Evolutionary conservation across 2,329 filamentous ascomycete genomes (phyloP).

Genomic region (Bipolaris sorokiniana): DNA sequence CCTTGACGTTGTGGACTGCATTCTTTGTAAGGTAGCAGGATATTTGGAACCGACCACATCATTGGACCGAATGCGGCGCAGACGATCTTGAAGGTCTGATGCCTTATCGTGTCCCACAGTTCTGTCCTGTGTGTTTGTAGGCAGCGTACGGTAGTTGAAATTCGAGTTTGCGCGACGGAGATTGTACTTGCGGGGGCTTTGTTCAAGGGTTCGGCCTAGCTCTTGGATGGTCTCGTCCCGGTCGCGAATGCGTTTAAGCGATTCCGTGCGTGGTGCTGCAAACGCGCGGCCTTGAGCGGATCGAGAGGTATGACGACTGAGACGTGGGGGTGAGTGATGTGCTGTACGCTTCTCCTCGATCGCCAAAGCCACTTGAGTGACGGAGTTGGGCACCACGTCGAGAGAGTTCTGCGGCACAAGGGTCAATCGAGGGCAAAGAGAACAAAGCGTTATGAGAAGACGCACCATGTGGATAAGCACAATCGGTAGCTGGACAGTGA

Average conservation of each 20-base stretch:
- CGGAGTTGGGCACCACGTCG: conserved; percentile 62
- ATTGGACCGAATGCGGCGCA: conserved; percentile 42
- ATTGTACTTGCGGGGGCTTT: conserved; percentile 53
- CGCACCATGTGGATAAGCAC: conserved; percentile 61
- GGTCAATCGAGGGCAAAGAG: not conserved
- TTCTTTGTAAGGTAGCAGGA: conserved; percentile 21
- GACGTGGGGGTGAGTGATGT: conserved; percentile 34
- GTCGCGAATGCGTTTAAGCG: conserved; percentile 54
- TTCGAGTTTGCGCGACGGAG: conserved; percentile 33
- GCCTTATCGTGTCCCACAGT: conserved; percentile 39
- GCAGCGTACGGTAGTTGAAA: conserved; percentile 44
- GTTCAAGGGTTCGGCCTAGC: conserved; percentile 50
- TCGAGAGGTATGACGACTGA: conserved; percentile 46
- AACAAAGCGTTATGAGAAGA: not conserved
- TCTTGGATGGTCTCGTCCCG: conserved; percentile 52
- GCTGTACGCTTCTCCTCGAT: conserved; percentile 58
- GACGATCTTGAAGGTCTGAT: conserved; percentile 36
- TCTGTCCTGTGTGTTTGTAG: conserved; percentile 44
- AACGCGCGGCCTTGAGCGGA: conserved; percentile 60
- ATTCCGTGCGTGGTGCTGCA: conserved; percentile 58
- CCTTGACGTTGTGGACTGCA: conserved; percentile 31
- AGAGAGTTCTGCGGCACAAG: conserved; percentile 54
- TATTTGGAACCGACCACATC: conserved; percentile 37
- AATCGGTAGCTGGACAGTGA: conserved; percentile 61
- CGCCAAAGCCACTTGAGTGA: conserved; percentile 61